Evolutionary conservation across 2,329 filamentous ascomycete species (phyloP), one percentile per base, ranked within the genome.

Genomic region (Blastomyces gilchristii): DNA sequence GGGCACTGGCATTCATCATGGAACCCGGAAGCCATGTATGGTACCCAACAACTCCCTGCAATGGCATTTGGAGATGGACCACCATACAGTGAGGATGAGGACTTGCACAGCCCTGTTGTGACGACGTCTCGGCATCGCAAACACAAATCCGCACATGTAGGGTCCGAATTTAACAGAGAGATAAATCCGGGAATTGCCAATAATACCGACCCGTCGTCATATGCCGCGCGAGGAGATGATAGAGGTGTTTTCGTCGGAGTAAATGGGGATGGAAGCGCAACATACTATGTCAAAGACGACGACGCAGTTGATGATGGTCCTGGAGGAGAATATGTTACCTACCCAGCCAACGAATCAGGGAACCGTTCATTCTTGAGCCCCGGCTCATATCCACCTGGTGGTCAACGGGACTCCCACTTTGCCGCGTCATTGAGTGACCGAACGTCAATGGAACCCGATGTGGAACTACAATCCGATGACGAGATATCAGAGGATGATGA

Each of bases 81-180:
- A 28, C 93, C 92, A 2, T 97, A 91, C 79, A 96, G 91, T 75
- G 92, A 97, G 77, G 92, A 97, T 71, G 91, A 97, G 69, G 94
- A 97, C 75, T 82, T 97, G 53, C 90, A 94, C 71, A 96, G 91
- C 72, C 92, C 92, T 0, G 83, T 87, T 18, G 90, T 96, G 22
- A 90, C 92, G 16, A 90, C 88, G 67, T 89, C 89, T 49, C 83
- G 89, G 63, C 91, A 96, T 74, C 88, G 89, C 71, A 96, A 94
- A 76, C 88, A 92, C 77, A 95, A 90, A 74, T 90, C 88, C 2
- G 70, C 69, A 82, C 84, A 0, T 81, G 81, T 1, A 80, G 73
- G 72, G 28, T 67, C 72, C 62, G 76, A 77, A 58, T 71, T 74
- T 47, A 78, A 78, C 60, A 80, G 80, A 71, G 74, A 78, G 61